Evolutionary conservation across 345 rosid species (phyloP).

Genomic region (thale cress (Arabidopsis thaliana)): TAIR10.1 NC_003070.9:3998001-3998500

Average conservation of each 20-base stretch:
- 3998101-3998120: background rate
- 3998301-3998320: constrained; percentile 12
- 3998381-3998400: background rate
- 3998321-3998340: background rate
- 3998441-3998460: background rate
- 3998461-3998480: constrained; percentile 21
- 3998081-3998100: background rate
- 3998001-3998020: too few species aligned
- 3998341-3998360: background rate
- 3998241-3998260: constrained; percentile 17
- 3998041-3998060: too few species aligned
- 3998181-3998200: background rate
- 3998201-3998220: constrained; percentile 31
- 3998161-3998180: constrained; percentile 18
- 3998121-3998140: background rate
- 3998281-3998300: constrained; percentile 9
- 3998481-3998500: background rate
- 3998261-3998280: constrained; percentile 27
- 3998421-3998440: background rate
- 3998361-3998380: background rate
- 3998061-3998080: background rate
- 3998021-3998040: too few species aligned
- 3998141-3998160: constrained; percentile 39
- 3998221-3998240: constrained; percentile 19
- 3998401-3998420: too few species aligned